Evolutionary conservation across 495 filamentous ascomycete genomes (phyloP).

Genomic region (Darksidea phi): DNA sequence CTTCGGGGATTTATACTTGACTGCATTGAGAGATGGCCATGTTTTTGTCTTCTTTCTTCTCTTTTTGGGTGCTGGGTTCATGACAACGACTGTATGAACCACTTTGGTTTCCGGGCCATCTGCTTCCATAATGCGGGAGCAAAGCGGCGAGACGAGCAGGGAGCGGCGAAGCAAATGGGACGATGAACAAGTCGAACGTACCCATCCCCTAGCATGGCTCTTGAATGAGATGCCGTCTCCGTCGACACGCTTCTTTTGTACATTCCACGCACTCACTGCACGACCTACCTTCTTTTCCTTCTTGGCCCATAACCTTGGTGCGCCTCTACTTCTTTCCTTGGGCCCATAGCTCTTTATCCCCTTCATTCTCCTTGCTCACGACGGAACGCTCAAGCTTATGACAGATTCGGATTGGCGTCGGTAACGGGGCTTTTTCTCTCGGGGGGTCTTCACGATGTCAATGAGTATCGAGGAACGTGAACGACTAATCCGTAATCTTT

Average conservation of each 20-base stretch:
- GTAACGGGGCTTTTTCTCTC: not conserved
- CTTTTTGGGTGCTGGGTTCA: constrained; percentile 2
- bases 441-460: constrained; percentile 2
- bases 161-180: not conserved
- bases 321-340: not conserved
- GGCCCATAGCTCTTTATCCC: not conserved
- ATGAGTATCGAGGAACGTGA: constrained; percentile 1
- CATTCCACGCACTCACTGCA: constrained; percentile 6
- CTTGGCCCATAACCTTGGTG: not conserved
- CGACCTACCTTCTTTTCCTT: constrained; percentile 9
- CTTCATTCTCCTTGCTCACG: constrained; percentile 9
- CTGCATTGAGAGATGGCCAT: constrained; percentile 3
- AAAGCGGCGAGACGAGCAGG: not conserved
- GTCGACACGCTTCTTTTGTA: constrained; percentile 5
- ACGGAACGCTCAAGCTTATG: constrained; percentile 10
- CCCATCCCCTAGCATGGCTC: not conserved
- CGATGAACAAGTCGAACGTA: not conserved
- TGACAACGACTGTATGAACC: constrained; percentile 8
- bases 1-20: constrained; percentile 4
- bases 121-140: not conserved
- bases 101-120: not conserved
- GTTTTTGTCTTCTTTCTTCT: constrained; percentile 2
- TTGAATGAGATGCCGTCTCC: not conserved
- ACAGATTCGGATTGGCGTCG: not conserved
- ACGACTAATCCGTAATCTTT: constrained; percentile 1